Base-by-base conservation (phyloP, 495 filamentous ascomycete species). In the Hypoxylon fuscum region DNA sequence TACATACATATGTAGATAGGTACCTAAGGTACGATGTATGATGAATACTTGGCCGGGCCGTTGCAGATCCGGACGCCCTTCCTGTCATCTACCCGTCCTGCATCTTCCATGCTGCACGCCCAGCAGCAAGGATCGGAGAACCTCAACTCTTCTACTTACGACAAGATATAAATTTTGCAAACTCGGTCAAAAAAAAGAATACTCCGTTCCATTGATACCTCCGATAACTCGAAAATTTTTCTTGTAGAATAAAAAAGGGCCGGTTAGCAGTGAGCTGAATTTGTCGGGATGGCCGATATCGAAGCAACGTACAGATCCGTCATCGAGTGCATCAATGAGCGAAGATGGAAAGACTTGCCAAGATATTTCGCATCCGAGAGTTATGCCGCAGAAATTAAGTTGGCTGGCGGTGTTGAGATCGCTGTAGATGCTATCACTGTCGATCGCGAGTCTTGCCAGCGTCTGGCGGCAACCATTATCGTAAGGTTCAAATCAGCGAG, bases 291-390 rank as follows among this genome's bases (percentile, higher is more conserved):
- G 50, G 29, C 58, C 29, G 46, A 23, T 32, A 63, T 60, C 35
- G 55, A 64, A 49, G 34, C 44, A 18, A 31, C 41, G 3, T 68
- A 55, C 56, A 58, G 52, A 49, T 54, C 55, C 11, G 35, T 57
- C 17, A 29, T 68, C 15, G 37, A 43, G 11, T 64, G 59, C 32
- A 50, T 64, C 44, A 66, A 62, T 61, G 49, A 66, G 52, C 5
- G 46, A 15, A 57, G 41, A 59, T 71, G 69, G 55, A 37, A 47
- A 3, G 46, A 63, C 12, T 20, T 66, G 34, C 49, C 66, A 42
- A 62, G 50, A 54, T 59, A 52, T n/a, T 44, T 59, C 12, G 60
- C 61, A 2, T 47, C 67, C 5, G 69, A 65, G 27, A 59, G 61
- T n/a, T 58, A 66, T 25, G 60, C 58, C 21, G 48, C 64, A 14